Evolutionary conservation across 2,329 filamentous ascomycete genomes (phyloP).

Genomic region (Pseudogymnoascus sp.): DNA sequence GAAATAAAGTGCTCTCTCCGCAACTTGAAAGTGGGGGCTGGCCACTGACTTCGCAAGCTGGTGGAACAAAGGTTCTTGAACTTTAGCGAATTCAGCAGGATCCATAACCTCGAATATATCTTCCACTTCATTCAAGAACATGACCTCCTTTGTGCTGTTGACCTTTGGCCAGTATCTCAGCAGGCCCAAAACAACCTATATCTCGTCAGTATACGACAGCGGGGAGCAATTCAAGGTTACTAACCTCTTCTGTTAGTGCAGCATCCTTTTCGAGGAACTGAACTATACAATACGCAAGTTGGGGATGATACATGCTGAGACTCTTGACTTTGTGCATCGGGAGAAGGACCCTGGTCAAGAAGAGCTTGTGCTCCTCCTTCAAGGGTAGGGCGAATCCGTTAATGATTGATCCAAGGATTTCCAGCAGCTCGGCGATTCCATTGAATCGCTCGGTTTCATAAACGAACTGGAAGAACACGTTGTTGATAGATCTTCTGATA

Average conservation of each 20-base stretch:
- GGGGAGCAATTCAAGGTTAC: slow-evolving; percentile 20
- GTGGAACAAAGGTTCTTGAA: slow-evolving; percentile 94
- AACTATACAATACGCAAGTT: slow-evolving; percentile 96
- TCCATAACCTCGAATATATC: slow-evolving; percentile 99
- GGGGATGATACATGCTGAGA: slow-evolving; percentile 98
- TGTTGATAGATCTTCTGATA: slow-evolving; percentile 97
- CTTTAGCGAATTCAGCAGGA: slow-evolving; percentile 94
- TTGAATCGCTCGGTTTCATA: slow-evolving; percentile 99
- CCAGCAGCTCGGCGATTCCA: slow-evolving; percentile 89
- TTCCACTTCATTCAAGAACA: slow-evolving; percentile 98
- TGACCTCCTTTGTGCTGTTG: slow-evolving; percentile 99
- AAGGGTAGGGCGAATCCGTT: slow-evolving; percentile 94
- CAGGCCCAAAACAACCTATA: slow-evolving; percentile 80
- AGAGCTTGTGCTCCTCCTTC: slow-evolving; percentile 98
- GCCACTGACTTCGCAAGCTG: slow-evolving; percentile 96
- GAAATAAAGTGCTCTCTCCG: slow-evolving; percentile 94
- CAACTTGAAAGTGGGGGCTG: slow-evolving; percentile 97
- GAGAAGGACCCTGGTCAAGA: slow-evolving; percentile 85
- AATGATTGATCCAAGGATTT: slow-evolving; percentile 97
- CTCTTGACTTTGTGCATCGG: slow-evolving; percentile 98
- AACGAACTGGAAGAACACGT: slow-evolving; percentile 99
- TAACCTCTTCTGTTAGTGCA: slow-evolving; percentile 88
- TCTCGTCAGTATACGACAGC: slow-evolving; percentile 12
- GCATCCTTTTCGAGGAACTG: slow-evolving; percentile 98
- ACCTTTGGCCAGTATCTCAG: slow-evolving; percentile 98